phyloP scores from a whole-genome alignment of 768 basidiomycete species.

The Mycena sanguinolenta region DNA sequence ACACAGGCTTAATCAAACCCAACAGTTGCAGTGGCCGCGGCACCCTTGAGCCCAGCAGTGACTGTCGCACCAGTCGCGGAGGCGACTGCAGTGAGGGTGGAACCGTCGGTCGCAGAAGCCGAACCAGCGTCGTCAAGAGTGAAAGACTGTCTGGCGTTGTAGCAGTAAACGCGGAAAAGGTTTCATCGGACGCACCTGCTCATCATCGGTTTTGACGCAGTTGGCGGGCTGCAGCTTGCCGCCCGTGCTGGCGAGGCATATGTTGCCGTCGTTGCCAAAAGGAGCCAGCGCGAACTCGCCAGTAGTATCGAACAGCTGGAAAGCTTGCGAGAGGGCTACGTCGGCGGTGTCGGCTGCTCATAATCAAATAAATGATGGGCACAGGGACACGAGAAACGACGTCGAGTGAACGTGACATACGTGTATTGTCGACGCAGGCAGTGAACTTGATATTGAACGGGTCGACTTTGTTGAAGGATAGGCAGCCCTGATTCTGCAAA shows the following conservation, averaged over 20 bases:
- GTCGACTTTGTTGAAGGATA: conserved; percentile 2
- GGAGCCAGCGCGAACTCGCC: background rate
- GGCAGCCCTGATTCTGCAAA: background rate
- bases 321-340: background rate
- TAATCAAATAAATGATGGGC: background rate
- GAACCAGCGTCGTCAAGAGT: conserved; percentile 1
- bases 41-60: background rate
- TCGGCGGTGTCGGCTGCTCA: background rate
- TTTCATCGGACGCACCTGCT: conserved; percentile 1
- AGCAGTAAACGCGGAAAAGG: conserved; percentile 1
- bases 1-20: background rate
- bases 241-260: conserved; percentile 2
- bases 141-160: background rate
- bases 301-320: background rate
- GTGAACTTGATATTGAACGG: conserved; percentile 2
- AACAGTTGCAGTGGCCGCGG: background rate
- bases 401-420: background rate
- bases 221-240: background rate
- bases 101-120: conserved; percentile 1
- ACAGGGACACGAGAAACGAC: background rate
- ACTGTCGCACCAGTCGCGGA: background rate
- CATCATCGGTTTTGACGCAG: background rate
- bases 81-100: background rate
- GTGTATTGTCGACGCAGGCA: conserved; percentile 1
- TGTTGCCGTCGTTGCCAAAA: background rate